Conservation (phyloP, 805 yeast genomes). For the Candida rishiriensis region DNA sequence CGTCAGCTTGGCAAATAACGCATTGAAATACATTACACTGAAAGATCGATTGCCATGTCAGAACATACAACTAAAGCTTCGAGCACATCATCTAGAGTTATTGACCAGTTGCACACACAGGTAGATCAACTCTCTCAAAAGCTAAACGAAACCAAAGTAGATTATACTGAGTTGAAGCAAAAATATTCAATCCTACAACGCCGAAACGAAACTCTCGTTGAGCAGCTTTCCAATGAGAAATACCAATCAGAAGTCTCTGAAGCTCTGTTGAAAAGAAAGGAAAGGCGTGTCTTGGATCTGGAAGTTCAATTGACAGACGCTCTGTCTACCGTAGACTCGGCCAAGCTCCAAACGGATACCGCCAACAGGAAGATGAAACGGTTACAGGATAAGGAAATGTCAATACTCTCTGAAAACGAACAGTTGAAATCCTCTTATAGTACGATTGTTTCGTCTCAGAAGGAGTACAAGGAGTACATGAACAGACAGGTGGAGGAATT, state of each 20-base stretch:
- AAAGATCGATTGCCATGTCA: neutral
- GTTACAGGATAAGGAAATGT: slow-evolving; percentile 41
- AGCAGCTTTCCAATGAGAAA: slow-evolving; percentile 63
- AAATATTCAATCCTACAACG: slow-evolving; percentile 41
- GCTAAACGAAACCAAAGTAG: slow-evolving; percentile 20
- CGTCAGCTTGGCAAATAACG: too few species aligned
- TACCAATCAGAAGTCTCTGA: slow-evolving; percentile 75
- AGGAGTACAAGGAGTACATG: slow-evolving; percentile 45
- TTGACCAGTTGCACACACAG: slow-evolving; percentile 27
- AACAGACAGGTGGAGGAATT: slow-evolving; percentile 38
- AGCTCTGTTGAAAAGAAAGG: slow-evolving; percentile 64
- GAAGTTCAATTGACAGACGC: slow-evolving; percentile 53
- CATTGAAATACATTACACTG: too few species aligned
- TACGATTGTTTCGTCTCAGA: slow-evolving; percentile 46
- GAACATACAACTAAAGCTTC: neutral
- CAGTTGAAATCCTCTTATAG: slow-evolving; percentile 57
- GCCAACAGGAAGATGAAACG: slow-evolving; percentile 45
- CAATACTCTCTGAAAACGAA: slow-evolving; percentile 47
- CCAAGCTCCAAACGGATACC: slow-evolving; percentile 45
- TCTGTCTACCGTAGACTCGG: slow-evolving; percentile 42
- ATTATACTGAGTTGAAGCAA: slow-evolving; percentile 46
- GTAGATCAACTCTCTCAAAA: slow-evolving; percentile 25
- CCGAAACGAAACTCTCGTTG: slow-evolving; percentile 52
- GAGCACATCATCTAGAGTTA: slow-evolving; percentile 28
- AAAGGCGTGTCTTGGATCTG: slow-evolving; percentile 60